These are phyloP conservation scores for Orbilia ellipsospora DNA, from an alignment of 2,329 filamentous ascomycete genomes.

Conservation along the genomic window DNA sequence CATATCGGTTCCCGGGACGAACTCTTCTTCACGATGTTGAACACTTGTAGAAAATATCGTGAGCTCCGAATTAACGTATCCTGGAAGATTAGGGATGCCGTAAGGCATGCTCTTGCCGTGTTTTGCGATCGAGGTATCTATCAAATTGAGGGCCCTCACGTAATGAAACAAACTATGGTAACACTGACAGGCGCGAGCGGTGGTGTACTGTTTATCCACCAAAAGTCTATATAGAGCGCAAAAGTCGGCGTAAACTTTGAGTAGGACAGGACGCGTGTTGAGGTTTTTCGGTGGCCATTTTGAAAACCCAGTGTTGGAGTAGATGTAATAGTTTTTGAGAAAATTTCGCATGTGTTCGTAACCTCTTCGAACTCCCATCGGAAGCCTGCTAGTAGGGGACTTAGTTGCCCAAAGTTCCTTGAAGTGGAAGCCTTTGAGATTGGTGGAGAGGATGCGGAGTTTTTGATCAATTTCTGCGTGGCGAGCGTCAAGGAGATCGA, in stretches of 20 bases:
- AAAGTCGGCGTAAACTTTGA: constrained; percentile 31
- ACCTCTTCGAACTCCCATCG: constrained; percentile 12
- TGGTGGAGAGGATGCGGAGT: constrained; percentile 1
- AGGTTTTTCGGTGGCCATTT: constrained; percentile 47
- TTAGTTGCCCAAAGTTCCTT: constrained; percentile 30
- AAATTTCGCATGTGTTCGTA: constrained; percentile 43
- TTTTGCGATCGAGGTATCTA: constrained; percentile 13
- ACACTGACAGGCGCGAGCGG: background rate
- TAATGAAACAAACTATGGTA: constrained; percentile 31
- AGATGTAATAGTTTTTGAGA: constrained; percentile 31
- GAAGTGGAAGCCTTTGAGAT: constrained; percentile 30
- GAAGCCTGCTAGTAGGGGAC: constrained; percentile 32
- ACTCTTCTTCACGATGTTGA: constrained; percentile 3
- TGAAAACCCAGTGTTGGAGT: constrained; percentile 4
- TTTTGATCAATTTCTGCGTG: constrained; percentile 1
- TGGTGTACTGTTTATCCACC: constrained; percentile 32
- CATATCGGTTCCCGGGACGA: background rate
- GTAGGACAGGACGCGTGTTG: constrained; percentile 15
- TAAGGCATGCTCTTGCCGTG: constrained; percentile 15
- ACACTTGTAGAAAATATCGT: background rate
- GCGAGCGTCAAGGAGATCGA: background rate
- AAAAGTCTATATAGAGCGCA: constrained; percentile 30
- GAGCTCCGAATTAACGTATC: constrained; percentile 6
- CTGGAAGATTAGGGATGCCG: constrained; percentile 37
- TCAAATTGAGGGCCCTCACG: constrained; percentile 2